Percentiles rank a stretch among this genome's conserved stretches.
phyloP scores from a whole-genome alignment of 768 basidiomycete species.

The Naganishia antarctica region DNA sequence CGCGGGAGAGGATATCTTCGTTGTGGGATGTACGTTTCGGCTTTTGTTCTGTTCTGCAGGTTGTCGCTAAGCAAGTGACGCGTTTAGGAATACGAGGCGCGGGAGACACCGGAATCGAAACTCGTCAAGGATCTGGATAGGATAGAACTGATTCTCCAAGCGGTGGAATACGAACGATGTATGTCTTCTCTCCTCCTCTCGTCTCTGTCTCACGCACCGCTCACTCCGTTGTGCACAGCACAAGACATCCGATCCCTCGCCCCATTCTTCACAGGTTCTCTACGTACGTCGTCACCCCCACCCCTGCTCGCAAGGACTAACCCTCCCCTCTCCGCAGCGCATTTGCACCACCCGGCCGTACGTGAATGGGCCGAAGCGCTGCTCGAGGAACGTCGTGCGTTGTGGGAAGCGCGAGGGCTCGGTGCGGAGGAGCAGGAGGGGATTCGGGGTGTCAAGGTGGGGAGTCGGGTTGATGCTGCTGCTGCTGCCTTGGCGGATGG shows the following conservation, averaged over 20 bases:
- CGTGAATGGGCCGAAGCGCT: conserved; percentile 46
- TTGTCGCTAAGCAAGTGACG: background rate
- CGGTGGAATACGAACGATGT: conserved; percentile 50
- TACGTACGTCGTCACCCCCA: conserved; percentile 29
- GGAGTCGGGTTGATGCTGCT: conserved; percentile 12
- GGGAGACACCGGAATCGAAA: conserved; percentile 49
- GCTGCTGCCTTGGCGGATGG: background rate
- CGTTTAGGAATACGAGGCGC: conserved; percentile 47
- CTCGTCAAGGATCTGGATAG: conserved; percentile 51
- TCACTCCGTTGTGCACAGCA: conserved; percentile 28
- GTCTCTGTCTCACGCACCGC: background rate
- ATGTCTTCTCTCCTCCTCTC: conserved; percentile 30
- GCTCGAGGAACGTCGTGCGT: conserved; percentile 43
- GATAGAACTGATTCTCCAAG: conserved; percentile 48
- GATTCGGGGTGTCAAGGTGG: conserved; percentile 31
- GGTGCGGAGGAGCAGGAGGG: conserved; percentile 38
- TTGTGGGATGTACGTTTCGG: conserved; percentile 42
- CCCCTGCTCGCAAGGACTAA: background rate
- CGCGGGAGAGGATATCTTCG: conserved; percentile 41
- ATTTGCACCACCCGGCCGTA: conserved; percentile 47
- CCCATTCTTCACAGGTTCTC: conserved; percentile 43
- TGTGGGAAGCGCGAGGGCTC: conserved; percentile 43
- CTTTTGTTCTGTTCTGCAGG: background rate
- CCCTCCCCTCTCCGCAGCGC: conserved; percentile 27
- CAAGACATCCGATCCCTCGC: conserved; percentile 43